A percentile compares a stretch with the other conserved stretches of the same genome.
phyloP scores from a whole-genome alignment of 495 filamentous ascomycete genomes.

The Neurospora tetraspora region DNA sequence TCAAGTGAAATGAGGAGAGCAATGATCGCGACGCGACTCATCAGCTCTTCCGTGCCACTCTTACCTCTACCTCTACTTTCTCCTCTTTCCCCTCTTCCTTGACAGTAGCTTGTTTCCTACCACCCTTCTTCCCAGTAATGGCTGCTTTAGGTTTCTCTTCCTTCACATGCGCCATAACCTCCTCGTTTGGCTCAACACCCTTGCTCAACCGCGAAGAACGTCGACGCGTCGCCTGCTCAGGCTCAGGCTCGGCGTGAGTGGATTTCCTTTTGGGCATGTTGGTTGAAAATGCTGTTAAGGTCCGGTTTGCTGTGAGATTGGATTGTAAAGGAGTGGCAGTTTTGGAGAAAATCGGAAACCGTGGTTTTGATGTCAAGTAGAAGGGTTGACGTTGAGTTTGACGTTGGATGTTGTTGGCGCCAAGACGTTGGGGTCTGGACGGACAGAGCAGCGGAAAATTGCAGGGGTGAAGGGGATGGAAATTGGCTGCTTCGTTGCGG shows the following conservation, averaged over 20 bases:
- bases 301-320: not conserved
- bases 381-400: not conserved
- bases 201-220: not conserved
- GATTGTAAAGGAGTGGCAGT: not conserved
- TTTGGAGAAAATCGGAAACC: not conserved
- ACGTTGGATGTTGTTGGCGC: not conserved
- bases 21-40: not conserved
- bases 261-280: slow-evolving; percentile 35
- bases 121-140: not conserved
- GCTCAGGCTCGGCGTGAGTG: not conserved
- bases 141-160: not conserved
- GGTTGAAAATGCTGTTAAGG: not conserved
- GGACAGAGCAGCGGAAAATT: not conserved
- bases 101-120: not conserved
- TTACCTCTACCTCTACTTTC: not conserved
- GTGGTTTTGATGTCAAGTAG: not conserved
- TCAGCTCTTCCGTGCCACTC: not conserved
- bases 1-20: not conserved
- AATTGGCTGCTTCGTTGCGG: not conserved
- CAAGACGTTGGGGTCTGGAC: not conserved
- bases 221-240: not conserved
- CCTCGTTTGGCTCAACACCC: not conserved
- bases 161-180: not conserved
- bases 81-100: not conserved
- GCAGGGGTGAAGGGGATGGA: not conserved